Base-by-base conservation (phyloP, 495 filamentous ascomycete genomes). In the Penicillium tannophilum region DNA sequence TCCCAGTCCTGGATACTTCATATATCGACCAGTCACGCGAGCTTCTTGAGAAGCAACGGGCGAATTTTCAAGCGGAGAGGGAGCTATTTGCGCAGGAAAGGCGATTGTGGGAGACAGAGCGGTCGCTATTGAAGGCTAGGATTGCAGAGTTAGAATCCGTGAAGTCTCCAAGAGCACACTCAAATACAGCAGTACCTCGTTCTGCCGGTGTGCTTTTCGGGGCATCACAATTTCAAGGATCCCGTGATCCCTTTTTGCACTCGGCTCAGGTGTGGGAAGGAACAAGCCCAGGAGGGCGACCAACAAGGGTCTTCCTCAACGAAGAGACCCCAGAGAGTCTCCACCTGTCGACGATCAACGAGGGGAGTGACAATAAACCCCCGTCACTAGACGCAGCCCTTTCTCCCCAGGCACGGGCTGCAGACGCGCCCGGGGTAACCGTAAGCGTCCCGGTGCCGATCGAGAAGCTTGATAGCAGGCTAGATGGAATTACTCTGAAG, bases 401-500 rank as follows among this genome's bases (percentile, higher is more conserved):
- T 43, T 79, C 76, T 9, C 74, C 76, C 24, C 68, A 66, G 48
- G 60, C 73, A 30, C 70, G 58, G 45, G 54, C 66, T 19, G 63
- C 50, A 30, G 72, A 76, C 51, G 50, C 52, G 8, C 19, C 58
- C 20, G 55, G 59, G 11, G 42, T 54, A 11, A 59, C 52, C 36
- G 49, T 62, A 48, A 71, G 65, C 51, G 56, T 75, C 17, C 68
- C 77, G 4, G 74, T 80, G 42, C 78, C 76, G 14, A 80, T 80
- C 52, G 76, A 79, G 54, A 78, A 75, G 63, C 70, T 80, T 19
- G 78, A 80, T 54, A 79, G 76, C 61, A 74, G 66, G 47, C 67
- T 80, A 14, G 78, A 80, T 49, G 78, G 78, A 9, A 80, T 80
- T 54, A 79, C 71, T 2, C 71, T 79, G 58, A 81, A 79, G 51